Conservation (phyloP, 2,329 filamentous ascomycete genomes). For the Monosporascus ibericus region DNA sequence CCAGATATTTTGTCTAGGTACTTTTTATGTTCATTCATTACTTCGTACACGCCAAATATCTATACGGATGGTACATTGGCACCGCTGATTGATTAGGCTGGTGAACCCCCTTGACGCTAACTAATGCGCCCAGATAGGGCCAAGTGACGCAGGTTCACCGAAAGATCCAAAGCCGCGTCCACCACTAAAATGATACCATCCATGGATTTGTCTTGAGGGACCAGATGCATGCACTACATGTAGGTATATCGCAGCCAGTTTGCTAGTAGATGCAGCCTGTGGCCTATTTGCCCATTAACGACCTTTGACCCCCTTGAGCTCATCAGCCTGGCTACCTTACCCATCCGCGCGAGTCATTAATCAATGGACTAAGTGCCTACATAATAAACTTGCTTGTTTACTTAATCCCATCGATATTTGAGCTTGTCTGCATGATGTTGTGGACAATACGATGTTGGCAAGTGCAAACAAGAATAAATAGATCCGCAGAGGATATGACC, state of each 20-base stretch:
- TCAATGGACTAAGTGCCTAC: too few species aligned
- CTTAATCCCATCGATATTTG: neutral
- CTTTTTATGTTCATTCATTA: too few species aligned
- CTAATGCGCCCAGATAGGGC: neutral
- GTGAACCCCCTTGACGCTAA: neutral
- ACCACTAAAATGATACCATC: too few species aligned
- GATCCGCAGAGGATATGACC: neutral
- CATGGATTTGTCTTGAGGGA: neutral
- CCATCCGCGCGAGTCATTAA: too few species aligned
- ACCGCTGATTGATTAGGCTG: neutral
- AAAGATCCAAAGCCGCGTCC: neutral
- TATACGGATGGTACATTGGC: neutral
- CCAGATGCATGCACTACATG: neutral
- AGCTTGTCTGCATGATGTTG: neutral
- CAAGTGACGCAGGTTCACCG: neutral
- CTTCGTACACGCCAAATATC: too few species aligned
- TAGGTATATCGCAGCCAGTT: neutral
- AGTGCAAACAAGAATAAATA: neutral
- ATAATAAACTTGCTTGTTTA: neutral
- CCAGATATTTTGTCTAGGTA: too few species aligned
- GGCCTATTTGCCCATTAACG: too few species aligned
- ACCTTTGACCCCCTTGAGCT: too few species aligned
- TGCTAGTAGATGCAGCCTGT: too few species aligned
- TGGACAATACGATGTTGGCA: neutral
- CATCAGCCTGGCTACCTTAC: too few species aligned